These are phyloP conservation scores for Domatiomyces catenatus DNA, from an alignment of 2,329 filamentous ascomycete genomes.

Conservation along the genomic window DNA sequence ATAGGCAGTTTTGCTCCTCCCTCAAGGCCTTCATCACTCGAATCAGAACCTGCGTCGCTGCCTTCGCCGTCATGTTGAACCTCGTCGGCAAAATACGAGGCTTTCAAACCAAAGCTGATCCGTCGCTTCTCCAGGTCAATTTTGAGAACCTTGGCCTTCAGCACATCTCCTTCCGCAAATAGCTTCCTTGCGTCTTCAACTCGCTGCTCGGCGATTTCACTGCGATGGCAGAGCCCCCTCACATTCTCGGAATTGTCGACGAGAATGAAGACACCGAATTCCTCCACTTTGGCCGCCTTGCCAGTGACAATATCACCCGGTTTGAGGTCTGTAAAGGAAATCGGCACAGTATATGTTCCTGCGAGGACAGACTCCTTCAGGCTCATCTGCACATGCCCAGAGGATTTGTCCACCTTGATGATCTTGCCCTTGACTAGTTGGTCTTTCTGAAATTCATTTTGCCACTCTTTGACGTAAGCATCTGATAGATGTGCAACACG, in stretches of 20 bases:
- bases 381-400: slow-evolving; percentile 66
- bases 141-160: slow-evolving; percentile 78
- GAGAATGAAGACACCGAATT: slow-evolving; percentile 88
- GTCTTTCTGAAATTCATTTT: slow-evolving; percentile 69
- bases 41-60: slow-evolving; percentile 23
- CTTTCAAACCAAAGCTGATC: slow-evolving; percentile 82
- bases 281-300: slow-evolving; percentile 81
- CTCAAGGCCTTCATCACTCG: slow-evolving; percentile 22
- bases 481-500: slow-evolving; percentile 82
- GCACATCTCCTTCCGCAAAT: slow-evolving; percentile 78
- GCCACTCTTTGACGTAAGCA: slow-evolving; percentile 88
- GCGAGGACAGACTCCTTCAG: slow-evolving; percentile 75
- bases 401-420: slow-evolving; percentile 50
- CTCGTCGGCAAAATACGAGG: slow-evolving; percentile 64
- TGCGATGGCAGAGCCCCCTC: slow-evolving; percentile 83
- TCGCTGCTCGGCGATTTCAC: slow-evolving; percentile 71
- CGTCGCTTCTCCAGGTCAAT: slow-evolving; percentile 60
- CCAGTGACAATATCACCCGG: slow-evolving; percentile 72
- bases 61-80: slow-evolving; percentile 32
- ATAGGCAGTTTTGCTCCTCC: slow-evolving; percentile 16
- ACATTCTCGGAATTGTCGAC: slow-evolving; percentile 76
- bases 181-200: slow-evolving; percentile 77
- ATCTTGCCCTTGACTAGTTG: slow-evolving; percentile 84
- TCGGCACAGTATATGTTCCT: slow-evolving; percentile 56
- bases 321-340: slow-evolving; percentile 63